phyloP scores from a whole-genome alignment of 1,284 basidiomycete species.

The Golubevia pallescens region DNA sequence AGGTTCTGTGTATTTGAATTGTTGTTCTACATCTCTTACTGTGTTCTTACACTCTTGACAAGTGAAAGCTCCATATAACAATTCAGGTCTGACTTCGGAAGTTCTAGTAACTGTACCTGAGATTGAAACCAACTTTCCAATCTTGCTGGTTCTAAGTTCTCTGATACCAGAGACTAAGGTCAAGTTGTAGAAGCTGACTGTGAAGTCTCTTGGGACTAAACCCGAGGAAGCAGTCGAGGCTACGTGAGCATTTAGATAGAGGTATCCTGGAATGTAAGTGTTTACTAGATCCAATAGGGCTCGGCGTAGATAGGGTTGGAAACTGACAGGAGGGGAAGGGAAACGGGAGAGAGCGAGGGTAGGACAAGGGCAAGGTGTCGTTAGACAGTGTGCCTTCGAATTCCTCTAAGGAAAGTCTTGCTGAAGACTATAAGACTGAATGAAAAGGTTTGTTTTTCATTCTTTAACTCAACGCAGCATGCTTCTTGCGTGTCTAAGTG shows the following conservation, averaged over 20 bases:
- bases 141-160: slow-evolving; percentile 54
- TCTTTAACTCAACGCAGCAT: too few relatives aligned
- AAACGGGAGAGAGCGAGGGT: not conserved
- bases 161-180: slow-evolving; percentile 56
- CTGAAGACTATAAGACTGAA: too few relatives aligned
- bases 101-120: slow-evolving; percentile 60
- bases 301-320: slow-evolving; percentile 56
- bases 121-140: slow-evolving; percentile 54
- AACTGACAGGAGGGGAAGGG: slow-evolving; percentile 15
- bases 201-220: slow-evolving; percentile 57
- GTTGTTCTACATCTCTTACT: slow-evolving; percentile 61
- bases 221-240: slow-evolving; percentile 55
- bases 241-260: slow-evolving; percentile 60
- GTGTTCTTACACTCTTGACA: slow-evolving; percentile 45
- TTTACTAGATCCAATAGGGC: slow-evolving; percentile 55
- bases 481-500: not conserved
- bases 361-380: not conserved
- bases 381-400: not conserved
- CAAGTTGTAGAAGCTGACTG: slow-evolving; percentile 57
- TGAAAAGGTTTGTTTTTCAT: too few relatives aligned
- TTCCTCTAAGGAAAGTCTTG: too few relatives aligned
- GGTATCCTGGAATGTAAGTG: slow-evolving; percentile 52
- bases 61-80: slow-evolving; percentile 60
- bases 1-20: slow-evolving; percentile 64
- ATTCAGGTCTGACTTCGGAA: slow-evolving; percentile 59